Evolutionary conservation across 148 eudicot genomes (phyloP).

Genomic region (Simmondsia chinensis): DNA sequence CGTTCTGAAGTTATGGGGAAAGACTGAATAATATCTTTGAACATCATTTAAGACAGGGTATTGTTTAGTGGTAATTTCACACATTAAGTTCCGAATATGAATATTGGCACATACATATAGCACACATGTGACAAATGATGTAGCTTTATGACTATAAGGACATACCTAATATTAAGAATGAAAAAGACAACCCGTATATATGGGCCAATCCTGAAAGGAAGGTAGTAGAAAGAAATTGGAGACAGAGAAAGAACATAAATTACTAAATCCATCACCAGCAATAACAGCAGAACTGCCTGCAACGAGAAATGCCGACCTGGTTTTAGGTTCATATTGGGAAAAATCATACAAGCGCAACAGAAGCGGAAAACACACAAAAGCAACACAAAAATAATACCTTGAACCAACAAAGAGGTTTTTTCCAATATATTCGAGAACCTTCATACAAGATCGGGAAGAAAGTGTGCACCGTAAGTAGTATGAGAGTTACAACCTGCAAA

Average conservation of each 20-base stretch:
- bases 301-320: background rate
- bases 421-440: conserved; percentile 61
- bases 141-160: background rate
- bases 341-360: background rate
- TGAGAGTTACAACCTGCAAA: conserved; percentile 60
- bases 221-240: conserved; percentile 44
- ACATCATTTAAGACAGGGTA: too few species aligned
- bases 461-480: conserved; percentile 55
- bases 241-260: conserved; percentile 47
- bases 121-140: background rate
- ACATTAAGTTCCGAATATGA: too few species aligned
- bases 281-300: conserved; percentile 56
- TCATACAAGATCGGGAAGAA: conserved; percentile 68
- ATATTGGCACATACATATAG: background rate
- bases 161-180: conserved; percentile 67
- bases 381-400: conserved; percentile 39
- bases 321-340: background rate
- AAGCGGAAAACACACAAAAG: background rate
- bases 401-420: conserved; percentile 37
- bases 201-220: conserved; percentile 87
- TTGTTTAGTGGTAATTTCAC: too few species aligned
- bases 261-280: conserved; percentile 54
- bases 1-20: too few species aligned
- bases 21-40: too few species aligned
- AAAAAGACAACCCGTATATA: conserved; percentile 78